Evolutionary conservation across 2,329 filamentous ascomycete genomes (phyloP).

Genomic region (Penicillium sp.): DNA sequence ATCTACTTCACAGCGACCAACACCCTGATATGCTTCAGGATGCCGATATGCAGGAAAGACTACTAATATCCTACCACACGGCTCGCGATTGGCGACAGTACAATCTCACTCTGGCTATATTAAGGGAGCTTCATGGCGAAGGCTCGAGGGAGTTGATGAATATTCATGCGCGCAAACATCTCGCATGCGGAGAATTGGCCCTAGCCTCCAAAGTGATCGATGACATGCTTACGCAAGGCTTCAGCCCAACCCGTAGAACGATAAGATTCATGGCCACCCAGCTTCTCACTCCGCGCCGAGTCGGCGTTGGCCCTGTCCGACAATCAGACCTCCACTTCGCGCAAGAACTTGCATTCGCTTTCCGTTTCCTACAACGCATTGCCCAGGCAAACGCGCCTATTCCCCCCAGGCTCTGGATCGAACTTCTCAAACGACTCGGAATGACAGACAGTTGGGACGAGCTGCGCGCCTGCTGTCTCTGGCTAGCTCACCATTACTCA

Average conservation of each 20-base stretch:
- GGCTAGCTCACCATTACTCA: slow-evolving; percentile 54
- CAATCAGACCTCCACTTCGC: slow-evolving; percentile 37
- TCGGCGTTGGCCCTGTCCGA: slow-evolving; percentile 28
- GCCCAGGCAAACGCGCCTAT: slow-evolving; percentile 52
- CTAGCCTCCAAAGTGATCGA: slow-evolving; percentile 44
- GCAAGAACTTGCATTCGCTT: slow-evolving; percentile 49
- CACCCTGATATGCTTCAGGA: slow-evolving; percentile 69
- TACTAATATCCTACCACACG: slow-evolving; percentile 60
- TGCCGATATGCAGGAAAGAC: slow-evolving; percentile 55
- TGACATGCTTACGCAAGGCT: slow-evolving; percentile 55
- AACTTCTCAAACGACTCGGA: slow-evolving; percentile 64
- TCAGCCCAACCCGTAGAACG: slow-evolving; percentile 50
- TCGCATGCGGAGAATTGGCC: slow-evolving; percentile 38
- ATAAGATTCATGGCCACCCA: slow-evolving; percentile 49
- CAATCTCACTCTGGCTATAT: slow-evolving; percentile 60
- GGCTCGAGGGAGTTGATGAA: slow-evolving; percentile 36
- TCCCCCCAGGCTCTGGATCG: slow-evolving; percentile 56
- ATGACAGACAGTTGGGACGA: slow-evolving; percentile 60
- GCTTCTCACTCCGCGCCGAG: slow-evolving; percentile 37
- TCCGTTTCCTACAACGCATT: slow-evolving; percentile 54
- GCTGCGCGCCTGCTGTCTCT: slow-evolving; percentile 56
- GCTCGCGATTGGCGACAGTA: slow-evolving; percentile 57
- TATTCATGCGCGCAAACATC: slow-evolving; percentile 46
- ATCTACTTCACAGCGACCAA: slow-evolving; percentile 63
- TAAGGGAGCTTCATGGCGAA: slow-evolving; percentile 47